Base-by-base conservation (phyloP, 169 alveolate species). In the Cryptosporidium andersoni region DNA sequence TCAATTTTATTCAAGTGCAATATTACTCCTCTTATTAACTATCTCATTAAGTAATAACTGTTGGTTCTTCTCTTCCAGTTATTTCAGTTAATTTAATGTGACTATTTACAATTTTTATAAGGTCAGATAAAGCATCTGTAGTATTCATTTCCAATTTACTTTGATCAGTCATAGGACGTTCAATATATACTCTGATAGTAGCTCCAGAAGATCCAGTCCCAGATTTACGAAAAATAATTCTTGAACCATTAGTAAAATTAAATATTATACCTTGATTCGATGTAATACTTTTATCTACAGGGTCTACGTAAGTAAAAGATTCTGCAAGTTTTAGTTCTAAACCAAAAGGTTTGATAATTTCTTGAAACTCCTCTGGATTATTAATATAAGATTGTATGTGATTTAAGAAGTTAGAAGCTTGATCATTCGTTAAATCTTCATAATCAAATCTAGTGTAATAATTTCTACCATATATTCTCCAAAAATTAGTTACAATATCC, bases 141-240 rank as follows among this genome's bases (percentile, higher is more conserved):
- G 63, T 49, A n/a, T 51, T 62, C 25, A 51, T 47, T 12, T 49
- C 85, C n/a, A 74, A 53, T 60, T 74, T 51, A 4, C 60, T 47
- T 12, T 40, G 52, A 37, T 90, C 89, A 65, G 65, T 68, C 39
- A 89, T 93, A 81, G 90, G 94, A 81, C 91, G 82, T 89, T 96
- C 99, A 80, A 95, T 92, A 88, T 97, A 97, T 64, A 97, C 66
- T 81, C 99, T 93, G 51, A 97, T 92, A 51, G 99, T 97, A 1
- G 98, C 97, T 40, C 98, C 98, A 93, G 91, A 67, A 92, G 91
- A 82, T n/a, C 97, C 88, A 92, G 96, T 81, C 2, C 98, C 98
- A 56, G 96, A 92, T 11, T 94, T 90, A 81, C 98, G 91, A 81
- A 93, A 95, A 7, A 94, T 89, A 65, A 94, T 92, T 88, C 98